Evolutionary conservation across 1,284 basidiomycete genomes (phyloP).

Genomic region (Omphalotus olearius): DNA sequence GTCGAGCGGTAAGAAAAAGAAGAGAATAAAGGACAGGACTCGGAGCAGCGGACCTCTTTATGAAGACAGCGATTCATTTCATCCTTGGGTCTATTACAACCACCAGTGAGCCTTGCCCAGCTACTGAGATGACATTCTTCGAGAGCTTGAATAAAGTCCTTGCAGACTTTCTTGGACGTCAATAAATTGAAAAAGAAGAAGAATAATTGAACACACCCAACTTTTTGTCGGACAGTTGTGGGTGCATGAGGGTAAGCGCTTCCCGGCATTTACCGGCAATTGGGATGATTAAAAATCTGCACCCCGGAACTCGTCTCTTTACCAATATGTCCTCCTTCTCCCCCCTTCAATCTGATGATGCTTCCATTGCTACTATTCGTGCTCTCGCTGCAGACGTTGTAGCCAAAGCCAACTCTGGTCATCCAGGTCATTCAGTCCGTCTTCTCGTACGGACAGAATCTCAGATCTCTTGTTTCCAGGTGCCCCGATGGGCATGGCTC

Average conservation of each 20-base stretch:
- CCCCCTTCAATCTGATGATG: slow-evolving; percentile 45
- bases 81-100: slow-evolving; percentile 71
- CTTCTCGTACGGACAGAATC: background rate
- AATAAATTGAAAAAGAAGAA: slow-evolving; percentile 2
- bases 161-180: slow-evolving; percentile 47
- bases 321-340: slow-evolving; percentile 38
- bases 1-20: slow-evolving; percentile 2
- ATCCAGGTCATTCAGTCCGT: slow-evolving; percentile 56
- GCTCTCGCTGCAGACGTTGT: slow-evolving; percentile 72
- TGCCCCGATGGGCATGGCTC: slow-evolving; percentile 92
- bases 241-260: slow-evolving; percentile 49
- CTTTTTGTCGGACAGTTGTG: slow-evolving; percentile 69
- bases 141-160: slow-evolving; percentile 70
- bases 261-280: background rate
- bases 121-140: slow-evolving; percentile 58
- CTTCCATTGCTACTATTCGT: slow-evolving; percentile 64
- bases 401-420: slow-evolving; percentile 86
- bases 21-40: background rate
- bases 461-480: slow-evolving; percentile 34
- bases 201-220: slow-evolving; percentile 37
- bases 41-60: slow-evolving; percentile 54
- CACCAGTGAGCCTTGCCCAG: slow-evolving; percentile 63
- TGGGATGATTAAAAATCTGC: background rate
- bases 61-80: slow-evolving; percentile 73
- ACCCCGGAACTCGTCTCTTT: slow-evolving; percentile 15